Conservation (phyloP, 805 yeast species). For the Starmerella apis region DNA sequence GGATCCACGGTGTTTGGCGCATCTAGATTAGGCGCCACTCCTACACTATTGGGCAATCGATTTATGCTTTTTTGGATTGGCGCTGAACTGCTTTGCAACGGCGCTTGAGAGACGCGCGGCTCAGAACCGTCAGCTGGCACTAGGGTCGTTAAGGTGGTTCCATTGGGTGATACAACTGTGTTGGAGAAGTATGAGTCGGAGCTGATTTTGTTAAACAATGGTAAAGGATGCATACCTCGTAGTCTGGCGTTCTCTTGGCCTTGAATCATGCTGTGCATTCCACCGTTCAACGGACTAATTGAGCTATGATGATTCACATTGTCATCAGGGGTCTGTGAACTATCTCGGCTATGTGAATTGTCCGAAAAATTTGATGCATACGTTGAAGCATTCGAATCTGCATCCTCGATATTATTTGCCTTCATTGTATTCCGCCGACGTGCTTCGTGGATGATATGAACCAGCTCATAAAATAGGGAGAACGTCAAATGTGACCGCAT, state of each 20-base stretch:
- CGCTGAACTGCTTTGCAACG: neutral
- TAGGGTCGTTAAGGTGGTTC: constrained; percentile 79
- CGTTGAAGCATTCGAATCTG: neutral
- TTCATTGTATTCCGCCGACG: constrained; percentile 45
- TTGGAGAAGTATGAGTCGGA: constrained; percentile 79
- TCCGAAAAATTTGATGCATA: neutral
- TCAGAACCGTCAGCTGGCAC: constrained; percentile 66
- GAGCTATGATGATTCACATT: neutral
- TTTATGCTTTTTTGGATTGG: neutral
- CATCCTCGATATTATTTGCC: constrained; percentile 3
- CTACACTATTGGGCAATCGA: neutral
- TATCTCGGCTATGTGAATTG: neutral
- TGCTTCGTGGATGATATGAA: constrained; percentile 93
- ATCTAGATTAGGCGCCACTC: neutral
- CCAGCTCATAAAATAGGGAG: constrained; percentile 79
- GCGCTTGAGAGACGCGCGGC: neutral
- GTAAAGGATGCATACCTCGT: constrained; percentile 51
- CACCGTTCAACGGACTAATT: constrained; percentile 6
- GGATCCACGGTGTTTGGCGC: neutral
- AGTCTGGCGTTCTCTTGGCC: constrained; percentile 1
- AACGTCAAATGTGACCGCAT: constrained; percentile 92
- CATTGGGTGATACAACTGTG: constrained; percentile 80
- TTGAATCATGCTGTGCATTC: constrained; percentile 12
- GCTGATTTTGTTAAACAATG: constrained; percentile 82
- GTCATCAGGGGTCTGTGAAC: neutral